Percentiles rank a stretch among this genome's conserved stretches.
Conservation (phyloP, 2,329 filamentous ascomycete species). For the Blastomyces silverae region DNA sequence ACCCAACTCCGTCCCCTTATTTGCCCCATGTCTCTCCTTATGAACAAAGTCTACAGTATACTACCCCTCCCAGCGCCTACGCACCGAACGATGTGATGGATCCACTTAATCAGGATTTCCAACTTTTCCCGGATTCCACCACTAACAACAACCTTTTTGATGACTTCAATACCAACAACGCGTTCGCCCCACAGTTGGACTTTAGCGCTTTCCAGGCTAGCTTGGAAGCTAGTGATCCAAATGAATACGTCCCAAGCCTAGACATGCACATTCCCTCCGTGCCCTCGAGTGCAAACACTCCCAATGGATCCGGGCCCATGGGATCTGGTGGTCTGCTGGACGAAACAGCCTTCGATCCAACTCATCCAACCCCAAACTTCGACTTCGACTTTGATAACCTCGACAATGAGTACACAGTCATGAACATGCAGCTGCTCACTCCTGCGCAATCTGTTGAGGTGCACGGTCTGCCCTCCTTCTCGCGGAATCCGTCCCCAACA, state of each 20-base stretch:
- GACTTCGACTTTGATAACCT: constrained; percentile 22
- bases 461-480: constrained; percentile 21
- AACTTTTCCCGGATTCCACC: constrained; percentile 24
- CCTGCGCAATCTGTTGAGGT: constrained; percentile 19
- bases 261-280: constrained; percentile 27
- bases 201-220: constrained; percentile 28
- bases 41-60: constrained; percentile 25
- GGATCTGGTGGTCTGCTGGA: constrained; percentile 23
- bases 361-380: constrained; percentile 13
- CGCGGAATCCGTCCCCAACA: constrained; percentile 20
- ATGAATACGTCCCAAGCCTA: constrained; percentile 26
- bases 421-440: constrained; percentile 27
- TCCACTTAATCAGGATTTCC: constrained; percentile 24
- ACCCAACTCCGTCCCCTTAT: constrained; percentile 28
- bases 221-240: constrained; percentile 27
- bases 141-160: constrained; percentile 21
- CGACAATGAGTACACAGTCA: constrained; percentile 26
- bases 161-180: constrained; percentile 20
- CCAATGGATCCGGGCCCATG: constrained; percentile 21
- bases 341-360: constrained; percentile 22
- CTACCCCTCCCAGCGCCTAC: constrained; percentile 11
- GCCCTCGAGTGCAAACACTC: constrained; percentile 21
- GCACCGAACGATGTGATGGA: constrained; percentile 12
- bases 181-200: constrained; percentile 24
- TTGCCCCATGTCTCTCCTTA: constrained; percentile 19